phyloP scores from a whole-genome alignment of 2,329 filamentous ascomycete species.

The Penicillium sp. region DNA sequence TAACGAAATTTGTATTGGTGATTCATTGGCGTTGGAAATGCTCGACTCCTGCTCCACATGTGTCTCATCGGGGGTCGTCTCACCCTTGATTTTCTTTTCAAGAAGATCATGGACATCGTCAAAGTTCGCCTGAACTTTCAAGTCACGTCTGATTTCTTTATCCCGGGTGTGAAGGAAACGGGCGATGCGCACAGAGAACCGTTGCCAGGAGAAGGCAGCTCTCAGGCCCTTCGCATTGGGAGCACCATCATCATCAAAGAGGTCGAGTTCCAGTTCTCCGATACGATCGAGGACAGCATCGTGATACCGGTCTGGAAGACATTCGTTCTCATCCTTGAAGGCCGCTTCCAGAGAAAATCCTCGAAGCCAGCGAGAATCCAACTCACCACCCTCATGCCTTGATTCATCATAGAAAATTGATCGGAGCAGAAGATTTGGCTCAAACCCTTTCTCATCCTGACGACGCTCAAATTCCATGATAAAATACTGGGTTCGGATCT shows the following conservation, averaged over 20 bases:
- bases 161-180: slow-evolving; percentile 49
- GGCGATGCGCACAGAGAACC: slow-evolving; percentile 47
- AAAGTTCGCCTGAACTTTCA: slow-evolving; percentile 47
- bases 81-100: background rate
- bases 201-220: slow-evolving; percentile 50
- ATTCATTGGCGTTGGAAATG: background rate
- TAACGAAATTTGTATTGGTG: background rate
- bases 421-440: slow-evolving; percentile 42
- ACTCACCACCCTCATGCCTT: background rate
- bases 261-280: slow-evolving; percentile 38
- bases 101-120: slow-evolving; percentile 21
- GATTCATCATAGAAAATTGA: slow-evolving; percentile 40
- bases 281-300: slow-evolving; percentile 40
- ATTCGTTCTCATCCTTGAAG: slow-evolving; percentile 40
- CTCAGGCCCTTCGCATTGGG: slow-evolving; percentile 48
- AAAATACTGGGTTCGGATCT: slow-evolving; percentile 57
- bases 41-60: background rate
- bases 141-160: slow-evolving; percentile 45
- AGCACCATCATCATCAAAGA: slow-evolving; percentile 37
- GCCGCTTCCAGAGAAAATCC: slow-evolving; percentile 27
- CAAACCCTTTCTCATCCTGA: slow-evolving; percentile 32
- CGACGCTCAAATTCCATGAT: slow-evolving; percentile 44
- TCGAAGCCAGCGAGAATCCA: slow-evolving; percentile 20
- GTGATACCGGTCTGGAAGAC: slow-evolving; percentile 37
- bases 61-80: background rate